phyloP scores from a whole-genome alignment of 169 alveolate species.

The Plasmodium cynomolgi region DNA sequence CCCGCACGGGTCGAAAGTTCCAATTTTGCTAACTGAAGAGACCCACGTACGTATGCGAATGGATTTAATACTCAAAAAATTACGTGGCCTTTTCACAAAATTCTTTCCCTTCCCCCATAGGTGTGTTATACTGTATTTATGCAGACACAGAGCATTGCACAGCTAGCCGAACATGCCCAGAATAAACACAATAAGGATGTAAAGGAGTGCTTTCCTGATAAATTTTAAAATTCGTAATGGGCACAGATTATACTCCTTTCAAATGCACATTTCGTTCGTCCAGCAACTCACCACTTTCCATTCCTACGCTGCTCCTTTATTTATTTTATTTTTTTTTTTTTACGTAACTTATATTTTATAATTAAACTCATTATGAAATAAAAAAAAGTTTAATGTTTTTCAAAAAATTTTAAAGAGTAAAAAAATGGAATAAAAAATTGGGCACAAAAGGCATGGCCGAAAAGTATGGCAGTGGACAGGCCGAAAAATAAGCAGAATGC shows the following conservation, averaged over 20 bases:
- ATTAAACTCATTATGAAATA: neutral
- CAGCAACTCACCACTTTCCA: neutral
- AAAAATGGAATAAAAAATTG: neutral
- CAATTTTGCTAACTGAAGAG: neutral
- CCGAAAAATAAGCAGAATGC: neutral
- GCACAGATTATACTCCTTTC: neutral
- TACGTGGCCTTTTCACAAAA: neutral
- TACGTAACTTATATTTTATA: neutral
- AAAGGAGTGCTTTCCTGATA: conserved; percentile 75
- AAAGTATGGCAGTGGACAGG: neutral
- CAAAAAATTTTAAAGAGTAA: neutral
- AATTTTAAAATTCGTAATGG: conserved; percentile 30
- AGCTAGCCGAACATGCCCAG: conserved; percentile 74
- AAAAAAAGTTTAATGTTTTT: neutral
- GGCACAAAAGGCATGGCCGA: neutral
- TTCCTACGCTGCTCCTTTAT: neutral
- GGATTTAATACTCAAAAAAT: neutral
- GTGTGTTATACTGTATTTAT: conserved; percentile 75
- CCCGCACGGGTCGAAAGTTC: neutral
- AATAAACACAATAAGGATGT: conserved; percentile 73
- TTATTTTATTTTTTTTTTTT: neutral
- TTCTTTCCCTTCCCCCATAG: conserved; percentile 4
- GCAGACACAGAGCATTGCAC: conserved; percentile 76
- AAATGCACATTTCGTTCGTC: neutral
- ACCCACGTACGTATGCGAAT: neutral